phyloP scores from a whole-genome alignment of 768 basidiomycete species.

The Lentinula sp. region DNA sequence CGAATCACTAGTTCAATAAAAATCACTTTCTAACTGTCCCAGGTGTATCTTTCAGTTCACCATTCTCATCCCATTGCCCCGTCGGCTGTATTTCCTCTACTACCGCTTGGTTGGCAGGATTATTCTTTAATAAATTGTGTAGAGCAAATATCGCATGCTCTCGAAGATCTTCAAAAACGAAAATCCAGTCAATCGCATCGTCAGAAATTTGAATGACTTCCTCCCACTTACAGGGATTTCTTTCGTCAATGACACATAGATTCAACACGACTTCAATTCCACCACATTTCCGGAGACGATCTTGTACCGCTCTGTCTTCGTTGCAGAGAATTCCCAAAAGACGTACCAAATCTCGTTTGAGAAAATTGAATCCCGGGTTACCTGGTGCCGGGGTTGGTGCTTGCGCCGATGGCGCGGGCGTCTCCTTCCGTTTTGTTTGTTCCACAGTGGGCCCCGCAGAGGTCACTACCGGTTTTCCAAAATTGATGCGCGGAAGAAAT shows the following conservation, averaged over 20 bases:
- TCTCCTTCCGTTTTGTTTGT: not conserved
- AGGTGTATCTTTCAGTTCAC: constrained; percentile 38
- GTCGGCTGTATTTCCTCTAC: constrained; percentile 69
- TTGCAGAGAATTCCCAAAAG: constrained; percentile 76
- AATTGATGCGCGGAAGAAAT: constrained; percentile 84
- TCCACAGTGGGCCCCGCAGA: not conserved
- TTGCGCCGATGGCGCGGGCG: constrained; percentile 18
- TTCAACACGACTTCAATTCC: constrained; percentile 83
- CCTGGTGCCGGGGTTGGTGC: constrained; percentile 20
- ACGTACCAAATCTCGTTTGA: constrained; percentile 89
- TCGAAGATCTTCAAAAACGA: constrained; percentile 57
- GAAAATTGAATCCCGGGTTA: constrained; percentile 64
- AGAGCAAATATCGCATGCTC: constrained; percentile 90
- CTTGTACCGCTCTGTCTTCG: constrained; percentile 60
- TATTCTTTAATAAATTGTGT: constrained; percentile 69
- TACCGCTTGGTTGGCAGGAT: constrained; percentile 73
- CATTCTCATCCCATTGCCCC: constrained; percentile 51
- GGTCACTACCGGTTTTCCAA: constrained; percentile 53
- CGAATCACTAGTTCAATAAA: too few species aligned
- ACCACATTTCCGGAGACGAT: constrained; percentile 61
- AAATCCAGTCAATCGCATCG: not conserved
- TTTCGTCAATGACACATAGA: constrained; percentile 84
- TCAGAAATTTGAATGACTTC: not conserved
- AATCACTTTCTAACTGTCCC: constrained; percentile 18
- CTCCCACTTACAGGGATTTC: constrained; percentile 81